Evolutionary conservation across 805 yeast genomes (phyloP).

Genomic region (Yamadazyma olivae): DNA sequence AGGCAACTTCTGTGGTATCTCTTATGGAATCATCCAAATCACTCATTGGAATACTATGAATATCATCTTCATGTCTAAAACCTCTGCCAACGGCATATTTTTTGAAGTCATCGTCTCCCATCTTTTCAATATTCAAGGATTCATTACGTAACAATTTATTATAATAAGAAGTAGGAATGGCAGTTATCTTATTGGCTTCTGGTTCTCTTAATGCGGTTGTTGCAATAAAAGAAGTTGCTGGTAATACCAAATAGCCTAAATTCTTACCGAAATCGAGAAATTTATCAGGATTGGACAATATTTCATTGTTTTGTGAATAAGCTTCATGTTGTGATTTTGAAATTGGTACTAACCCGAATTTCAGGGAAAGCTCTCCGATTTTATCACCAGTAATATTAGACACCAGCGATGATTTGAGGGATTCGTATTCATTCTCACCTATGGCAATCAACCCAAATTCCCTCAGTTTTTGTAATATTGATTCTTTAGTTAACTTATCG

Average conservation of each 20-base stretch:
- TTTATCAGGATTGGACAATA: slow-evolving; percentile 16
- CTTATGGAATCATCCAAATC: neutral
- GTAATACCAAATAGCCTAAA: slow-evolving; percentile 52
- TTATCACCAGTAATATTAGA: slow-evolving; percentile 13
- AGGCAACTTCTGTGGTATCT: slow-evolving; percentile 9
- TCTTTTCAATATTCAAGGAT: slow-evolving; percentile 40
- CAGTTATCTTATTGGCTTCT: slow-evolving; percentile 55
- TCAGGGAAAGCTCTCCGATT: slow-evolving; percentile 29
- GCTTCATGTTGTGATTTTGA: slow-evolving; percentile 11
- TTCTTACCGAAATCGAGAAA: slow-evolving; percentile 41
- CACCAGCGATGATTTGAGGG: slow-evolving; percentile 18
- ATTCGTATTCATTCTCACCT: slow-evolving; percentile 25
- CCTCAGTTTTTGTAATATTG: slow-evolving; percentile 20
- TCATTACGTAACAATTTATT: slow-evolving; percentile 51
- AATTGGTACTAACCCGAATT: slow-evolving; percentile 30
- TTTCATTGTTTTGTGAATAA: slow-evolving; percentile 11
- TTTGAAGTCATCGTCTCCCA: slow-evolving; percentile 43
- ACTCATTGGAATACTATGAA: slow-evolving; percentile 11
- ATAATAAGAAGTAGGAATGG: slow-evolving; percentile 63
- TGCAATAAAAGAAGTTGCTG: slow-evolving; percentile 57
- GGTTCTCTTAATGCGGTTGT: slow-evolving; percentile 57
- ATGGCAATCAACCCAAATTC: slow-evolving; percentile 32
- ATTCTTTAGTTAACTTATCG: slow-evolving; percentile 19
- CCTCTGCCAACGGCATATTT: slow-evolving; percentile 51
- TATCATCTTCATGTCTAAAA: slow-evolving; percentile 25